Evolutionary conservation across 768 basidiomycete species (phyloP), one percentile per base, ranked within the genome.

Genomic region (Suillus occidentalis): DNA sequence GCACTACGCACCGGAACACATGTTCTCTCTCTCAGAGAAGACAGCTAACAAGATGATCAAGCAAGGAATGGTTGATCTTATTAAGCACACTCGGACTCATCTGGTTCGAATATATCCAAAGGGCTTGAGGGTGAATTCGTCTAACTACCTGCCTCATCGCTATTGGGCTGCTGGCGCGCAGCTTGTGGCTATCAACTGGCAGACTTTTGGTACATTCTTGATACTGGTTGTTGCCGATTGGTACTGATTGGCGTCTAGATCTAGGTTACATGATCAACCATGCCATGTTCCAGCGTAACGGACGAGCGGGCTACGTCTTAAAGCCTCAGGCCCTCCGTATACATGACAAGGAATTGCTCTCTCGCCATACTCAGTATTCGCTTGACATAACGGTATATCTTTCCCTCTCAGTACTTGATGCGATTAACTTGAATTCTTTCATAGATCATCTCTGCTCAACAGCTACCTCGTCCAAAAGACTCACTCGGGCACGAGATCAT

Each of bases 161-260:
- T 95, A 88, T 73, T 99, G 97, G 97, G 87, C 88, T 1, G 88
- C 88, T 2, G 97, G 97, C 0, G 85, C 88, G 14, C 96, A 98
- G 75, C 77, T 98, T 6, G 95, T 95, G 0, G 95, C 97, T 9
- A 83, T 99, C 62, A 99, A 99, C 76, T 99, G 95, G 95, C 97
- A 99, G 77, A 99, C 95, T 0, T 89, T 89, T 68, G 95, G 95
- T 96, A 72, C 63, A 88, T 36, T 36, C 49, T 39, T 22, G 47
- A 18, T 61, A 40, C 28, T 16, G 63, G 57, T 31, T 49, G 36
- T 60, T 65, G n/a, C 64, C 36, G 18, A 28, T 60, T 18, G 20
- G 16, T 57, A 3, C 8, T 57, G 55, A 57, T 37, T n/a, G 28
- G 22, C 6, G 40, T 60, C 6, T 74, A 95, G 95, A 98, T 76